Evolutionary conservation across 2,329 filamentous ascomycete genomes (phyloP).

Genomic region (Pyrenochaeta sp.): DNA sequence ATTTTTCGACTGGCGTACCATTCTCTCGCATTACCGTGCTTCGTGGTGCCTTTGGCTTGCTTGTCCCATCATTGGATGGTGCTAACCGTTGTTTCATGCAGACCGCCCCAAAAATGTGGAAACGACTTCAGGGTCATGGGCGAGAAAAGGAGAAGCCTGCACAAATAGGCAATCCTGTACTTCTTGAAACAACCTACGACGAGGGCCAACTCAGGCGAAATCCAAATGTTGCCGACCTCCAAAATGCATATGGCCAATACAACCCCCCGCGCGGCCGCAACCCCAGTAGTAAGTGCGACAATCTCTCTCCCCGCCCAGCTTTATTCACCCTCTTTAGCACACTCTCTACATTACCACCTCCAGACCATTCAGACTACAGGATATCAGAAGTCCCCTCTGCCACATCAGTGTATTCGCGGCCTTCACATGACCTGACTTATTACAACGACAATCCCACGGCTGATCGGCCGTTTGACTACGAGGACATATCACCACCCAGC

Average conservation of each 20-base stretch:
- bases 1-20: neutral
- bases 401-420: conserved; percentile 71
- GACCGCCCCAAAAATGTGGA: conserved; percentile 58
- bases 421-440: conserved; percentile 52
- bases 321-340: conserved; percentile 23
- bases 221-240: conserved; percentile 39
- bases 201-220: conserved; percentile 53
- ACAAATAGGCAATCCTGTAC: conserved; percentile 55
- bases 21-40: neutral
- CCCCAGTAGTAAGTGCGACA: conserved; percentile 31
- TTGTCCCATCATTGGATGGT: conserved; percentile 4
- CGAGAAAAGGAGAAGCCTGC: conserved; percentile 52
- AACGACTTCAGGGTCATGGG: conserved; percentile 57
- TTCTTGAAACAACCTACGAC: conserved; percentile 57
- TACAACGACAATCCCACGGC: conserved; percentile 30
- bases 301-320: neutral
- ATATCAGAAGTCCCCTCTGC: conserved; percentile 40
- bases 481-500: conserved; percentile 49
- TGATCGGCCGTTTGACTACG: conserved; percentile 33
- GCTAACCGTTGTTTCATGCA: conserved; percentile 41
- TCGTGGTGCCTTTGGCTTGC: conserved; percentile 15
- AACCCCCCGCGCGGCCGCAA: conserved; percentile 29
- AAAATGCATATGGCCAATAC: conserved; percentile 37
- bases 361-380: conserved; percentile 33
- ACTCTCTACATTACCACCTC: conserved; percentile 32